phyloP scores from a whole-genome alignment of 495 filamentous ascomycete species.

The Penicillium steckii region DNA sequence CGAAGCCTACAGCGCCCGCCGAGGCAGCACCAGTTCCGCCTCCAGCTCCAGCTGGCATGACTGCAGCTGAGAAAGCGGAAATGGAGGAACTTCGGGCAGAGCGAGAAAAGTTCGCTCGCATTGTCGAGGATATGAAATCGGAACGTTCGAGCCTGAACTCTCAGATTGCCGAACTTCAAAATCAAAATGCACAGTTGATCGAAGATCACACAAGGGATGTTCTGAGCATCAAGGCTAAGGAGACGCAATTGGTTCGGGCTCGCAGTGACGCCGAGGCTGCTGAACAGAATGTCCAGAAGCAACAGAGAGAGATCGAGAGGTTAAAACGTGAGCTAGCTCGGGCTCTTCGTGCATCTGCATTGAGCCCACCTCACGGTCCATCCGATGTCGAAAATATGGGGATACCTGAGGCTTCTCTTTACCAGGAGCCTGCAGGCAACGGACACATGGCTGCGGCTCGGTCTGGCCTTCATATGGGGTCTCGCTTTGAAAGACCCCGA shows the following conservation, averaged over 20 bases:
- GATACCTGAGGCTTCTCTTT: conserved; percentile 35
- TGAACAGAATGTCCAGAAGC: conserved; percentile 76
- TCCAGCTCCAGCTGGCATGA: conserved; percentile 54
- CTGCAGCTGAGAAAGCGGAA: conserved; percentile 78
- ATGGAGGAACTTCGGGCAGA: conserved; percentile 83
- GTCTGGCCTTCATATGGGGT: conserved; percentile 35
- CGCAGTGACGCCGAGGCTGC: conserved; percentile 86
- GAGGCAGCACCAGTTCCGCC: conserved; percentile 42
- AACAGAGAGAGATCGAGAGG: conserved; percentile 86
- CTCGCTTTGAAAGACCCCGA: conserved; percentile 50
- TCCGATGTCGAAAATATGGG: conserved; percentile 36
- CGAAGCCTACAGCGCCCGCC: conserved; percentile 61
- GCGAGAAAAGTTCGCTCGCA: conserved; percentile 70
- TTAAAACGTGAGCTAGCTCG: conserved; percentile 73
- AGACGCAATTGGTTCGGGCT: conserved; percentile 92
- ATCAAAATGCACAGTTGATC: conserved; percentile 93
- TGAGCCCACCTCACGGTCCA: conserved; percentile 36
- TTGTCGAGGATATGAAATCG: conserved; percentile 71
- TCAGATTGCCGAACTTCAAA: conserved; percentile 83
- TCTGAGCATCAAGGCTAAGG: conserved; percentile 94
- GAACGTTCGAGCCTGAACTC: conserved; percentile 73
- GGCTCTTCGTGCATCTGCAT: conserved; percentile 43
- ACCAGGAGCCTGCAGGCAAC: conserved; percentile 34
- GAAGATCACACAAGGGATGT: conserved; percentile 97
- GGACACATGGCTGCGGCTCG: conserved; percentile 31